Evolutionary conservation across 495 filamentous ascomycete species (phyloP).

Genomic region (Penicillium psychrofluorescens): DNA sequence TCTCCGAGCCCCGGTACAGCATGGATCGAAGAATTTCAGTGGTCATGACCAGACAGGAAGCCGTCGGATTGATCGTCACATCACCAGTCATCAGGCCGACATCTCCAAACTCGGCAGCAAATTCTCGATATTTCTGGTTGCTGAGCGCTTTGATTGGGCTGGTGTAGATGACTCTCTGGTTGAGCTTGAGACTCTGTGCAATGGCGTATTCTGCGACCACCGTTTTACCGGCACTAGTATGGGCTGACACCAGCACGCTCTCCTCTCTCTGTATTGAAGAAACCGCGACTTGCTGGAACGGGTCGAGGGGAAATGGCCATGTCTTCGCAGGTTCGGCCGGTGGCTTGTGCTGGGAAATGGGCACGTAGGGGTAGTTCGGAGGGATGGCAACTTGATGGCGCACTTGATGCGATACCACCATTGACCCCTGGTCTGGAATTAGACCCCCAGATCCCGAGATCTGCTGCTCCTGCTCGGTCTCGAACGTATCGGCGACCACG

Average conservation of each 20-base stretch:
- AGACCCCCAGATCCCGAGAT: conserved; percentile 79
- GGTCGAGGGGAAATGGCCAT: conserved; percentile 88
- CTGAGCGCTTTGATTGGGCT: conserved; percentile 98
- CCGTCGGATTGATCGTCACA: conserved; percentile 97
- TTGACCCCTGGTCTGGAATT: conserved; percentile 53
- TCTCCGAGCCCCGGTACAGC: conserved; percentile 96
- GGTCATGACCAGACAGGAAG: conserved; percentile 97
- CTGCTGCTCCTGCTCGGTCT: conserved; percentile 91
- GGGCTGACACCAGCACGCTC: conserved; percentile 92
- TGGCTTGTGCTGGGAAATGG: conserved; percentile 82
- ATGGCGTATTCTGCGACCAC: conserved; percentile 98
- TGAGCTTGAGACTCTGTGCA: conserved; percentile 91
- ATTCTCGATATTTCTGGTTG: conserved; percentile 98
- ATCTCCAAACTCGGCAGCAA: conserved; percentile 89
- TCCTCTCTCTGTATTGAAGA: conserved; percentile 90
- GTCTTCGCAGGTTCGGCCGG: conserved; percentile 75
- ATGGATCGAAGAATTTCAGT: conserved; percentile 98
- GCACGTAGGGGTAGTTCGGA: conserved; percentile 86
- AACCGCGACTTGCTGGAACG: conserved; percentile 91
- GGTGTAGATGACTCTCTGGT: conserved; percentile 97
- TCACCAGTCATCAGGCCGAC: conserved; percentile 98
- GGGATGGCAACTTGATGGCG: conserved; percentile 96
- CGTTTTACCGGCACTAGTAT: conserved; percentile 96
- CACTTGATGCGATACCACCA: conserved; percentile 91
- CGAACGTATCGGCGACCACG: conserved; percentile 85